Percentiles rank a stretch among this genome's conserved stretches.
Conservation (phyloP, 2,329 filamentous ascomycete genomes). For the Cladosporium sp. region DNA sequence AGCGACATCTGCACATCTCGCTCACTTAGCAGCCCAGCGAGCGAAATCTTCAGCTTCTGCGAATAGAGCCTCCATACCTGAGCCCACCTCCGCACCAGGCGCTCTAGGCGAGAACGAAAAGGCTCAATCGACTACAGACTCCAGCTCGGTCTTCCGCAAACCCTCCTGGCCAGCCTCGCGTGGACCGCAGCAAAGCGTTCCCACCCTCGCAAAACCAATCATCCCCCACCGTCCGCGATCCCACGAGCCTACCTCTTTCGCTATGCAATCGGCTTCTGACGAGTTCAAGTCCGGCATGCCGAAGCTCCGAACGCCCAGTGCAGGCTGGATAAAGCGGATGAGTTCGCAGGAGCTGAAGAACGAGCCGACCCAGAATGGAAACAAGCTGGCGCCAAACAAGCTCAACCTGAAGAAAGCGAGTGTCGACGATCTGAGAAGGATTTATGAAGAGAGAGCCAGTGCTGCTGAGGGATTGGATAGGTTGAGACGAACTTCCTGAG, state of each 20-base stretch:
- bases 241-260: constrained; percentile 9
- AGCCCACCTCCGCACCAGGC: constrained; percentile 12
- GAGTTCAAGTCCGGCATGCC: constrained; percentile 22
- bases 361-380: not conserved
- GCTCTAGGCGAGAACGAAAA: constrained; percentile 9
- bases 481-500: not conserved
- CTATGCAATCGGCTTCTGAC: constrained; percentile 4
- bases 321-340: constrained; percentile 49
- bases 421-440: constrained; percentile 49
- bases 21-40: constrained; percentile 21
- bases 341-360: constrained; percentile 42
- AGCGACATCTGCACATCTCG: constrained; percentile 15
- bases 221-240: constrained; percentile 12
- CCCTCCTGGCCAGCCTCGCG: constrained; percentile 37
- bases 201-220: constrained; percentile 28
- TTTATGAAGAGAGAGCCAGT: constrained; percentile 51
- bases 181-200: constrained; percentile 21
- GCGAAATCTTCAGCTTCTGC: not conserved
- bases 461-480: constrained; percentile 34
- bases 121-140: not conserved
- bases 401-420: constrained; percentile 47
- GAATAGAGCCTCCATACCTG: not conserved
- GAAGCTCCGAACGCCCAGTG: constrained; percentile 39
- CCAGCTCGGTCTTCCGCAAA: constrained; percentile 31
- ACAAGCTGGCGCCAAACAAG: constrained; percentile 25